Evolutionary conservation across 1,284 basidiomycete species (phyloP).

Genomic region (Tilletia setariae): DNA sequence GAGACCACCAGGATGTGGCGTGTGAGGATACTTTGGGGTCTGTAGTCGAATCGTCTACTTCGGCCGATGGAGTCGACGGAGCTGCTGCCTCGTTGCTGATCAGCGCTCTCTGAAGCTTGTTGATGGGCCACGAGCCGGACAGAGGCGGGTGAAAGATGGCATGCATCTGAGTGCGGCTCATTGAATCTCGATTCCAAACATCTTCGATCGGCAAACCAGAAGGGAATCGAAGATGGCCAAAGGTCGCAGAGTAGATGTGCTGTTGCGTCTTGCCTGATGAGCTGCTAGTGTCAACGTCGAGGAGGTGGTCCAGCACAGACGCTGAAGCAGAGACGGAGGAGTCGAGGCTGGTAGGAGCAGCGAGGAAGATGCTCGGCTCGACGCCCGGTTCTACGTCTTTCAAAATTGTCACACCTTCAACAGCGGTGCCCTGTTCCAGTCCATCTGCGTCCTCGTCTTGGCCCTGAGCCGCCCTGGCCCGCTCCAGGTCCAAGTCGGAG

Average conservation of each 20-base stretch:
- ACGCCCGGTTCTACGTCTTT: background rate
- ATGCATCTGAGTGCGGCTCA: background rate
- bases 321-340: background rate
- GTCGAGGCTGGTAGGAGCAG: background rate
- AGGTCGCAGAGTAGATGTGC: slow-evolving; percentile 2
- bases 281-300: background rate
- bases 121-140: background rate
- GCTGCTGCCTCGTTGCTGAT: background rate
- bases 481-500: background rate
- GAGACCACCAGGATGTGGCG: background rate
- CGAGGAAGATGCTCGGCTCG: background rate
- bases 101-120: background rate
- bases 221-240: background rate
- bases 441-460: background rate
- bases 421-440: background rate
- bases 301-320: background rate
- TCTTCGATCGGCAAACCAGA: background rate
- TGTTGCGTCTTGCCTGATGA: background rate
- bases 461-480: background rate
- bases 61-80: background rate
- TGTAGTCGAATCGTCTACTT: background rate
- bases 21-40: background rate
- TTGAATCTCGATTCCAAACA: background rate
- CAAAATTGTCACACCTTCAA: background rate
- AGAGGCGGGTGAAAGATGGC: background rate